Evolutionary conservation across 1,284 basidiomycete species (phyloP), one percentile per base, ranked within the genome.

Genomic region (Ustilago sp.): DNA sequence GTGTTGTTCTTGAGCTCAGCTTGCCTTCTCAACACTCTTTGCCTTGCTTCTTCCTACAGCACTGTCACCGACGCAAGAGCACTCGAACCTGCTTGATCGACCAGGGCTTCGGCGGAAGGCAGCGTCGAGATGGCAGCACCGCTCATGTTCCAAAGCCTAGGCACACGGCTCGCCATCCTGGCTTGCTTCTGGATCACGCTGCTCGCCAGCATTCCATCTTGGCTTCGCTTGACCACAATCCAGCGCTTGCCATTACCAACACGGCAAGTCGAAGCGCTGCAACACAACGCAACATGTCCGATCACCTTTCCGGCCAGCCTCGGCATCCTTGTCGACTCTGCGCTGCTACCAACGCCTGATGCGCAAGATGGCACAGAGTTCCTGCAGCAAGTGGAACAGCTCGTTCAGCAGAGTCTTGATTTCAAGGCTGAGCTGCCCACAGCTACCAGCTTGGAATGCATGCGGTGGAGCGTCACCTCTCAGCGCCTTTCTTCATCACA

Each of bases 151-250:
- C 79, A 80, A 58, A 69, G 57, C 59, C 57, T 69, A n/a, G 58
- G 38, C 53, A 77, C 71, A 32, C 64, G 74, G 28, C 17, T 61
- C 5, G 65, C 71, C 61, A 68, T 80, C 48, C 35, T 79, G 38
- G n/a, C 39, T 15, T 76, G 70, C 61, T 80, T 82, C 55, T 82
- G 79, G 74, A 19, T 59, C 9, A 73, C 70, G 12, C 60, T 80
- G 41, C 23, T 79, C 7, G 56, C 76, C 23, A 67, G 72, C 45
- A 45, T 82, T 13, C 83, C 82, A 13, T 71, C 67, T 0, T 85
- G 83, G 83, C 77, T 80, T 59, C 52, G 59, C 1, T 55, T 74
- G 11, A 85, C 83, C 12, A 80, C 77, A 4, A 85, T 84, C 47
- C 62, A 67, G 35, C 68, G 83, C 11, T 59, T 83, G 34, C 74